A percentile compares a stretch with the other conserved stretches of the same genome.
These are phyloP conservation scores for Blastobotrys peoriensis DNA, from an alignment of 805 yeast species.

Conservation along the genomic window DNA sequence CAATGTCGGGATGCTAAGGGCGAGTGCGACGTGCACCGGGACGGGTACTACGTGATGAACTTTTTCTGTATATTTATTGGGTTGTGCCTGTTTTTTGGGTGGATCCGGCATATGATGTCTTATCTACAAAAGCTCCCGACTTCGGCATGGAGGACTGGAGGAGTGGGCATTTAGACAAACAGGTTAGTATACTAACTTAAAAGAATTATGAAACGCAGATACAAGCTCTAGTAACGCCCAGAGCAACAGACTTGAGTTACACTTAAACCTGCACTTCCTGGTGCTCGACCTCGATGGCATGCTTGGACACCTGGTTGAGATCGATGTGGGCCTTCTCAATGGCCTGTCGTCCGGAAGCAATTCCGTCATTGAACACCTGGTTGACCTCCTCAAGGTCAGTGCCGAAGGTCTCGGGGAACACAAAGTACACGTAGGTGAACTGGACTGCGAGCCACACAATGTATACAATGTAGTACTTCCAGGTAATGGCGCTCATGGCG, in stretches of 20 bases:
- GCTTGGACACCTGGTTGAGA: conserved; percentile 1
- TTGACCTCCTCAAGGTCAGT: conserved; percentile 40
- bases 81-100: conserved; percentile 51
- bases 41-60: conserved; percentile 84
- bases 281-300: neutral
- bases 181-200: too few relatives aligned
- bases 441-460: conserved; percentile 25
- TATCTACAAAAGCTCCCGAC: conserved; percentile 67
- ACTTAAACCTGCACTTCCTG: neutral
- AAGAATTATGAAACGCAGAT: too few relatives aligned
- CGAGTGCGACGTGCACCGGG: conserved; percentile 45
- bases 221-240: too few relatives aligned
- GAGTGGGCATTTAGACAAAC: too few relatives aligned
- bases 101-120: conserved; percentile 57
- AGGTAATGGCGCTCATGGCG: conserved; percentile 37
- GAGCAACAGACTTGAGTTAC: too few relatives aligned
- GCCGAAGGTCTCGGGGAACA: conserved; percentile 38
- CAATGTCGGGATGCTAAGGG: conserved; percentile 55
- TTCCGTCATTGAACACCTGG: conserved; percentile 32
- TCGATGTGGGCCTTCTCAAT: conserved; percentile 7
- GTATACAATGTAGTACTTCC: conserved; percentile 41
- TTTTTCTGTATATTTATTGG: conserved; percentile 66
- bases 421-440: conserved; percentile 28
- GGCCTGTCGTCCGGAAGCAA: conserved; percentile 10
- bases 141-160: conserved; percentile 71